Conservation (phyloP, 1,284 basidiomycete species). For the Cryptococcus sp. region DNA sequence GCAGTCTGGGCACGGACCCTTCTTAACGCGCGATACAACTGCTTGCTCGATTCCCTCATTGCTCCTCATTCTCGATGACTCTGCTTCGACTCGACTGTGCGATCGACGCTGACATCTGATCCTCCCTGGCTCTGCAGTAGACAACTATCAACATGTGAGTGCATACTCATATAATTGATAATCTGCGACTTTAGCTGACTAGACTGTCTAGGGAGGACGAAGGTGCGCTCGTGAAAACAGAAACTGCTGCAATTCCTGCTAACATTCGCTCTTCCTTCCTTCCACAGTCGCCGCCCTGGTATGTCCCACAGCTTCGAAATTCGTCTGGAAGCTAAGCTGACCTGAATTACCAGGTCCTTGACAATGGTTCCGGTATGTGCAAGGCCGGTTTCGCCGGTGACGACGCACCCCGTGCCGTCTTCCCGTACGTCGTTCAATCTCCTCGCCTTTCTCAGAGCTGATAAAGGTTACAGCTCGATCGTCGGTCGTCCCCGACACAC, state of each 20-base stretch:
- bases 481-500: constrained; percentile 90
- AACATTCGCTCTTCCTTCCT: background rate
- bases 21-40: no score
- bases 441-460: background rate
- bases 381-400: constrained; percentile 85
- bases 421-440: constrained; percentile 58
- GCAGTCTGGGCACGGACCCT: no score
- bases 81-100: no score
- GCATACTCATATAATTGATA: background rate
- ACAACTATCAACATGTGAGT: constrained; percentile 16
- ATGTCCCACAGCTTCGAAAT: constrained; percentile 11
- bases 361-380: constrained; percentile 89
- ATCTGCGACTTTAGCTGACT: constrained; percentile 8
- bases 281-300: constrained; percentile 47
- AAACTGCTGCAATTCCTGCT: background rate
- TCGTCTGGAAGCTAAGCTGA: background rate
- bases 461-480: constrained; percentile 63
- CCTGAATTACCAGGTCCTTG: constrained; percentile 62
- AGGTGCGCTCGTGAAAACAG: constrained; percentile 24
- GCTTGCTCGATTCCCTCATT: no score
- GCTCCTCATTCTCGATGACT: no score
- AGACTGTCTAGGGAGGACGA: constrained; percentile 46
- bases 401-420: constrained; percentile 74
- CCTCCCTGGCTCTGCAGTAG: background rate
- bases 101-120: no score